Base-by-base conservation (phyloP, 805 yeast species). In the Lachancea sp. region DNA sequence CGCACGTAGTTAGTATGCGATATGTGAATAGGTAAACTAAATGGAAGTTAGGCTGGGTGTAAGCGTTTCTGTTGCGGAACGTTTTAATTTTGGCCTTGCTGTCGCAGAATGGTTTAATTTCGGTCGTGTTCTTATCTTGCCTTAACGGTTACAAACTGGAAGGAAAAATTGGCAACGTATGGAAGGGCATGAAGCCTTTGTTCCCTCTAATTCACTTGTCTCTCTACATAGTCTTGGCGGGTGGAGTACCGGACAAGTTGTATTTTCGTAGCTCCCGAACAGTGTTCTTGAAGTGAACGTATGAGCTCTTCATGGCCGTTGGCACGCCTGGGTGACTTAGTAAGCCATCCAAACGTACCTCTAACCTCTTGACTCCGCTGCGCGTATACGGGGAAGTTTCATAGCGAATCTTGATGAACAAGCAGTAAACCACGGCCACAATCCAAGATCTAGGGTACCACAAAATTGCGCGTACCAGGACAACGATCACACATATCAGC, bases 351-450 rank as follows among this genome's bases (percentile, higher is more conserved):
- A 75, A 50, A 50, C 80, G 69, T 35, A 83, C 79, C 61, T 84
- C 94, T 68, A 81, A 68, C 38, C 71, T 68, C 65, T 82, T 78
- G 57, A 86, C 68, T 23, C 77, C 78, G 47, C 74, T 67, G 63
- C 85, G 80, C 41, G 87, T 81, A 66, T 78, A 79, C 22, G 76
- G 68, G 3, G 92, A 82, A 50, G 77, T 78, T 57, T 86, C 94
- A 58, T 70, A 84, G 62, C 95, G 77, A 42, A 82, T 61, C 62
- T 84, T 84, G 63, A 87, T 70, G 66, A 89, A 89, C 9, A 75
- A 42, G 9, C 74, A 56, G 56, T 78, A 82, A 8, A 71, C 55
- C 25, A 75, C 53, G 23, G 83, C 66, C 2, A 77, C 69, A 38
- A 78, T 49, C 73, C 85, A 72, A 25, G 89, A 79, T 54, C 78